Evolutionary conservation across 2,329 filamentous ascomycete genomes (phyloP), one percentile per base, ranked within the genome.

Genomic region (Claviceps pusilla): DNA sequence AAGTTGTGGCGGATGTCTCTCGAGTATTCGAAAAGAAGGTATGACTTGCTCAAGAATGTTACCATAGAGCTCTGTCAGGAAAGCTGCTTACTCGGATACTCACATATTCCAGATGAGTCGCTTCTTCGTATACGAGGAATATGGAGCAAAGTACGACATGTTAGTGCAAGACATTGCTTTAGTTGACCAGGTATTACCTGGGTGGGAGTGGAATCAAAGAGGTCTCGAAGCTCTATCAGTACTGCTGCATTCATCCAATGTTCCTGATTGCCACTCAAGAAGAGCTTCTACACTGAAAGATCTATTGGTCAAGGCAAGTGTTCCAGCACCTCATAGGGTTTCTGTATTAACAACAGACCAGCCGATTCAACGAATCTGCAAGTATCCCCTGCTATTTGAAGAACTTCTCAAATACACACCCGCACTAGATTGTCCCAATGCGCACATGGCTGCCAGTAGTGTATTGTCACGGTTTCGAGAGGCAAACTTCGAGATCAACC

Each of bases 311-410:
- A 97, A 97, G 79, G 89, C 88, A 61, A 59, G 56, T 49, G 39
- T 51, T 33, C 50, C 28, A 50, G 5, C 33, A 19, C 14, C 2
- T 37, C 9, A 9, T 24, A 12, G 11, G 14, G 28, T 9, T 33
- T 11, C n/a, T 28, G 14, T 53, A 24, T 41, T 56, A 42, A 57
- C 46, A 45, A 11, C 24, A 14, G 37, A 60, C 54, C 54, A 95
- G 87, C 93, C 91, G 0, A 90, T 96, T 24, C 91, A 98, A 69
- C 80, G 91, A 54, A 79, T 96, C 28, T 95, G 89, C 72, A 89
- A 86, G 70, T 97, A 97, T 64, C 89, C 89, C 11, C 73, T 98
- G 4, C 73, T 97, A 2, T 90, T 97, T 63, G 77, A 82, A 5
- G 89, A 96, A 62, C 75, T 98, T 9, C 76, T 90, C 56, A 90